Percentiles rank a stretch among this genome's conserved stretches.
These are phyloP conservation scores for Artemisia tridentata DNA, from an alignment of 129 eudicot species.

Conservation along the genomic window DNA sequence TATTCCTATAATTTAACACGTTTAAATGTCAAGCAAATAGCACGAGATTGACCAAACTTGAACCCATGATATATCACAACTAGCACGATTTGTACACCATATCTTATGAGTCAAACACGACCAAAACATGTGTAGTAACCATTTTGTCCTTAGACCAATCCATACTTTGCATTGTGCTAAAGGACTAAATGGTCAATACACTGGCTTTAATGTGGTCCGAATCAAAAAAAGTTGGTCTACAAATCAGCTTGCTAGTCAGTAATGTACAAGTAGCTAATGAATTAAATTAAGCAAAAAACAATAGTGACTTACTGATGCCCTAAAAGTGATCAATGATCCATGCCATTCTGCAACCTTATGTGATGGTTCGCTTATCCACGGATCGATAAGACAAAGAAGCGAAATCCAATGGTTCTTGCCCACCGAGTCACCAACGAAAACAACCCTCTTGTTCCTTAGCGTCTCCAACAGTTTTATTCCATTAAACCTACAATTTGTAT, in stretches of 20 bases:
- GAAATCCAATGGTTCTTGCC: constrained; percentile 71
- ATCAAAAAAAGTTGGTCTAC: too few relatives aligned
- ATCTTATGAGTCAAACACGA: too few relatives aligned
- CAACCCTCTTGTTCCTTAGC: constrained; percentile 56
- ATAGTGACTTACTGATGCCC: constrained; percentile 43
- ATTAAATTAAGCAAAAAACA: neutral
- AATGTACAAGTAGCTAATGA: neutral
- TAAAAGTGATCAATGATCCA: constrained; percentile 53
- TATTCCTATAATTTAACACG: constrained; percentile 42
- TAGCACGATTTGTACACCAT: neutral
- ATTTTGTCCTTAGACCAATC: too few relatives aligned
- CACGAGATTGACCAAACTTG: neutral
- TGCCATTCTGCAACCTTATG: constrained; percentile 41
- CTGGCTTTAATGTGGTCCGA: too few relatives aligned
- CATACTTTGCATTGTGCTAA: too few relatives aligned
- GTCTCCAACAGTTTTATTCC: constrained; percentile 59
- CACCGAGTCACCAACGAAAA: constrained; percentile 71
- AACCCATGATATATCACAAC: neutral
- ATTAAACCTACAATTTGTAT: constrained; percentile 48
- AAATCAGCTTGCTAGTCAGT: too few relatives aligned
- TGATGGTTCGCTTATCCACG: constrained; percentile 36
- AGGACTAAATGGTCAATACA: too few relatives aligned
- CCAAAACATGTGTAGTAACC: too few relatives aligned
- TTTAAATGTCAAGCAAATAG: constrained; percentile 3
- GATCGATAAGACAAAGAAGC: constrained; percentile 56